phyloP scores from a whole-genome alignment of 2,329 filamentous ascomycete species.

The Monosporascus cannonballus region DNA sequence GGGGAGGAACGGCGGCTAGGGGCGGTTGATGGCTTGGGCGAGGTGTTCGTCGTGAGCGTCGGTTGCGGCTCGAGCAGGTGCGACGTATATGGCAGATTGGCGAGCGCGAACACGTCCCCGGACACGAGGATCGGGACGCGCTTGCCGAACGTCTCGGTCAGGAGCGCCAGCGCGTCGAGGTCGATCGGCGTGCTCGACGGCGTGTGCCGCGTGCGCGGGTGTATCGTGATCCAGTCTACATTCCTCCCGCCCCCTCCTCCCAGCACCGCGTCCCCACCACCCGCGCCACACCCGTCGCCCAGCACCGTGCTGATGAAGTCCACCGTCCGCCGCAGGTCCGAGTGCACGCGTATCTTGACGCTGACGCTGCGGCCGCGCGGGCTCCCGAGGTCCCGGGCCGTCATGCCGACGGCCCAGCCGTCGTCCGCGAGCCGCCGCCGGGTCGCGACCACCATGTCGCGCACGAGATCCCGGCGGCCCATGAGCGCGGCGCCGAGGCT shows the following conservation, averaged over 20 bases:
- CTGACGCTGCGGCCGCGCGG: constrained; percentile 53
- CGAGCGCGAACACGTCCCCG: constrained; percentile 61
- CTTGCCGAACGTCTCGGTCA: constrained; percentile 45
- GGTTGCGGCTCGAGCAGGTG: constrained; percentile 22
- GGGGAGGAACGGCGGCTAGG: background rate
- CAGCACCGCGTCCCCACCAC: background rate
- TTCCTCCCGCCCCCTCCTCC: constrained; percentile 26
- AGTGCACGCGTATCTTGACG: constrained; percentile 65
- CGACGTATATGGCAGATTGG: constrained; percentile 39
- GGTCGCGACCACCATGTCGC: constrained; percentile 56
- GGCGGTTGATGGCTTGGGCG: background rate
- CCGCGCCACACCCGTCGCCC: constrained; percentile 34
- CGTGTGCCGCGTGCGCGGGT: constrained; percentile 57
- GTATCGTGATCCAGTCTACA: constrained; percentile 65
- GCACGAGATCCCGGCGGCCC: constrained; percentile 58
- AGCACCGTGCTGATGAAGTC: constrained; percentile 60
- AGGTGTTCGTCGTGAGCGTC: constrained; percentile 16
- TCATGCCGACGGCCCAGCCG: constrained; percentile 44
- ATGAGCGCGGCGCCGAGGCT: constrained; percentile 64
- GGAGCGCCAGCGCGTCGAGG: constrained; percentile 51
- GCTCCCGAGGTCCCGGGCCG: constrained; percentile 35
- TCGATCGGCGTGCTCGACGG: constrained; percentile 56
- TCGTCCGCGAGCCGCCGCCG: constrained; percentile 43
- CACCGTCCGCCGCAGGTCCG: constrained; percentile 54
- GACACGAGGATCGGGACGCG: constrained; percentile 60